Evolutionary conservation across 495 filamentous ascomycete species (phyloP), one percentile per base, ranked within the genome.

Genomic region (Penicillium steckii): DNA sequence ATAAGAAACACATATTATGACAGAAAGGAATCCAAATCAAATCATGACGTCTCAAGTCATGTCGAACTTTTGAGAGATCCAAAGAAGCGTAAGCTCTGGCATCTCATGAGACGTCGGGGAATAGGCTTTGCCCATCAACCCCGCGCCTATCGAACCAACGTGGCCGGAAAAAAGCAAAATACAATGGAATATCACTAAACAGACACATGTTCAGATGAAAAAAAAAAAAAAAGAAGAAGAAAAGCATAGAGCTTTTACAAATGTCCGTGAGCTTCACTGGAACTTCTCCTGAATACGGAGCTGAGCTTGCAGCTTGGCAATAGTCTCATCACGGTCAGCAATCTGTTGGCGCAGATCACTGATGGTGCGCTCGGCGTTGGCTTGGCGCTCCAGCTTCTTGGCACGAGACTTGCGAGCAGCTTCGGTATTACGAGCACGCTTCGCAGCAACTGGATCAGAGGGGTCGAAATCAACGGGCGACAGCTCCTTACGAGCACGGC

Each of bases 321-420:
- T 67, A 63, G 81, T 82, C 79, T 82, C 86, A 53, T 83, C 80
- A 58, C 84, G 79, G 53, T 79, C 81, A 63, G 54, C 44, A 5
- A 66, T 22, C 41, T 75, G 76, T 50, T 78, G 67, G 45, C 80
- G 68, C 19, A 79, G 65, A 44, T 84, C 69, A 10, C 61, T 60
- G 8, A 85, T 83, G 43, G 73, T 67, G 5, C 53, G 61, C 61
- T 84, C 78, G 52, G 95, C 74, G 32, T 78, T 79, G 8, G 85
- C 80, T 48, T 89, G 77, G 45, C 84, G 83, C 59, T 85, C 75
- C 7, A 89, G 75, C 71, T 94, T 92, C 57, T 89, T 86, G 53
- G 89, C 84, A 10, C 94, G 88, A 32, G 93, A 97, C 70, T 97
- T 97, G 37, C 94, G 89, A 55, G 94, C 94, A 40, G 94, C 94